Evolutionary conservation across 2,329 filamentous ascomycete genomes (phyloP).

Genomic region (Talaromyces sp.): DNA sequence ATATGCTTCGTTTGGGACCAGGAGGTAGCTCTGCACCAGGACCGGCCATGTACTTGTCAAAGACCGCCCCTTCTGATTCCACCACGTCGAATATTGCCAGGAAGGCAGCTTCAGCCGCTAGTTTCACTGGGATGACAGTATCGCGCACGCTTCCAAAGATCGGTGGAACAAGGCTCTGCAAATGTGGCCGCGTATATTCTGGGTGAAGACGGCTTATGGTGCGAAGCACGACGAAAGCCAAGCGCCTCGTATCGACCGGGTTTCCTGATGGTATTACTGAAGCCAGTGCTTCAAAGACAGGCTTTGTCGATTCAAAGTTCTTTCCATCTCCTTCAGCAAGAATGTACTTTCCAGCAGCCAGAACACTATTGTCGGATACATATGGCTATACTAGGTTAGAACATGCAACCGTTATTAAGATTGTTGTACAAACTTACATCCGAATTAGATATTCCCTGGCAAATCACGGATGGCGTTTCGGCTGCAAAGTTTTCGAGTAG

Average conservation of each 20-base stretch:
- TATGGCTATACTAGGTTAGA: constrained; percentile 53
- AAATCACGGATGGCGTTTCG: constrained; percentile 71
- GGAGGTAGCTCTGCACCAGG: constrained; percentile 61
- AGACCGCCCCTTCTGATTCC: constrained; percentile 77
- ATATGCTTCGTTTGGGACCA: constrained; percentile 80
- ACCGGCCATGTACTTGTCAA: constrained; percentile 81
- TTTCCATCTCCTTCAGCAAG: constrained; percentile 56
- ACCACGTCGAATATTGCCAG: constrained; percentile 85
- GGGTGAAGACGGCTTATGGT: constrained; percentile 76
- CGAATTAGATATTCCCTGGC: constrained; percentile 71
- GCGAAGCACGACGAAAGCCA: constrained; percentile 80
- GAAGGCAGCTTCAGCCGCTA: constrained; percentile 91
- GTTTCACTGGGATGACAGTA: constrained; percentile 86
- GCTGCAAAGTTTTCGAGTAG: constrained; percentile 65
- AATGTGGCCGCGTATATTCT: constrained; percentile 74
- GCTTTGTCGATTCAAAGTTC: constrained; percentile 69
- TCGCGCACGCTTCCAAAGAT: constrained; percentile 90
- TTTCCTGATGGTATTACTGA: constrained; percentile 70
- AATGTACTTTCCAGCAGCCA: constrained; percentile 87
- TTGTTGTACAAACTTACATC: constrained; percentile 52
- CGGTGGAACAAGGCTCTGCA: constrained; percentile 71
- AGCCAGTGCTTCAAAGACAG: constrained; percentile 73
- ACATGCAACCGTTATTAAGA: neutral
- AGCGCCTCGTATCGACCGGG: constrained; percentile 74
- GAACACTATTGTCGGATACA: constrained; percentile 79